These are phyloP conservation scores for Sequoia sempervirens DNA, from an alignment of 75 land plant species.

Conservation along the genomic window DNA sequence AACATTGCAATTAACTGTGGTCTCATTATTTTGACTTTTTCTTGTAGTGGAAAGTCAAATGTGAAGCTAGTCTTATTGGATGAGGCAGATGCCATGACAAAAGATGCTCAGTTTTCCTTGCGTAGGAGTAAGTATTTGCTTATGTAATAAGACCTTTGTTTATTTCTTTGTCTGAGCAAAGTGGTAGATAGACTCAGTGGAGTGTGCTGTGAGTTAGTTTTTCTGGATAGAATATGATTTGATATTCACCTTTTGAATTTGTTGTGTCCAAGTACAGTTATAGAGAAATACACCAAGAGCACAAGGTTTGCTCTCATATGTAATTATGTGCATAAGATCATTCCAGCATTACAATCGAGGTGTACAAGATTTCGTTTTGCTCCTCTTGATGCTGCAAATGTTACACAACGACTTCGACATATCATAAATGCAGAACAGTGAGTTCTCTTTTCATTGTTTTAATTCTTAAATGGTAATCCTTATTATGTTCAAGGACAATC, in stretches of 20 bases:
- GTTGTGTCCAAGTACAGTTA: constrained; percentile 47
- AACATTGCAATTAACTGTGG: not conserved
- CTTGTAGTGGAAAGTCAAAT: constrained; percentile 57
- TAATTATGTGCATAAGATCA: constrained; percentile 96
- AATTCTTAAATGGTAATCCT: not conserved
- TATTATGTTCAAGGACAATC: not conserved
- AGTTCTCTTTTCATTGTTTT: constrained; percentile 7
- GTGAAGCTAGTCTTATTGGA: constrained; percentile 87
- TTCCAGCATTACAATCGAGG: constrained; percentile 97
- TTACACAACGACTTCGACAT: constrained; percentile 71
- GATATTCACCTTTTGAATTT: not conserved
- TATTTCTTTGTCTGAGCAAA: constrained; percentile 11
- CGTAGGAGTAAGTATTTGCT: constrained; percentile 62
- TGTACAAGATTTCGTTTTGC: constrained; percentile 97
- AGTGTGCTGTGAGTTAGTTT: not conserved
- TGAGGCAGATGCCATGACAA: constrained; percentile 99
- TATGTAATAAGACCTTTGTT: constrained; percentile 2
- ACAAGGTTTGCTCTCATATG: constrained; percentile 95
- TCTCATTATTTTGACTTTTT: not conserved
- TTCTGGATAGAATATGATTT: not conserved
- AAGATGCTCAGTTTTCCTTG: constrained; percentile 95
- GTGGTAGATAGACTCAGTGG: not conserved
- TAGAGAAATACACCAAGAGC: constrained; percentile 93
- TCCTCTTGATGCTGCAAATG: constrained; percentile 73
- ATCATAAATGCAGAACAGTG: constrained; percentile 84